These are phyloP conservation scores for Elongisporangium undulatum DNA, from an alignment of 352 stramenopile species.

Conservation along the genomic window DNA sequence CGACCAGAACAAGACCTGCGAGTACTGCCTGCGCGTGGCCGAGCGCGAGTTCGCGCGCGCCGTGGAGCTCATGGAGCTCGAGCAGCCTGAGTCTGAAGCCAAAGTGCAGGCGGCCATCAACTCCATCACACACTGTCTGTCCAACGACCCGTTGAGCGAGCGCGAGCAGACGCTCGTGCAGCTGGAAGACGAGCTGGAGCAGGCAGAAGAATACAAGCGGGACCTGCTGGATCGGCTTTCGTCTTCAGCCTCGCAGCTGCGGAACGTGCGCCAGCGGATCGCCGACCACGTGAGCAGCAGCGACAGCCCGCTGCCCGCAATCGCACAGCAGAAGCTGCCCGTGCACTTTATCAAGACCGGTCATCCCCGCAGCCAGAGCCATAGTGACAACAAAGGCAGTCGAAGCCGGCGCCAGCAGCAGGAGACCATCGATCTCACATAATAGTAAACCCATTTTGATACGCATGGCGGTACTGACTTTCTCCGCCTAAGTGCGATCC, in stretches of 20 bases:
- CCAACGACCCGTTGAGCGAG: conserved; percentile 28
- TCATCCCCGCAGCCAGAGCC: background rate
- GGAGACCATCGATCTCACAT: background rate
- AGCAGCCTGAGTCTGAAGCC: conserved; percentile 44
- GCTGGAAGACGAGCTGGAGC: conserved; percentile 57
- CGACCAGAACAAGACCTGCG: conserved; percentile 24
- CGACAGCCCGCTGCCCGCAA: conserved; percentile 12
- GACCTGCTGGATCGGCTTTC: conserved; percentile 36
- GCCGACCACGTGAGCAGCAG: conserved; percentile 8
- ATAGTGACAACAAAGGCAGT: background rate
- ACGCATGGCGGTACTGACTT: background rate
- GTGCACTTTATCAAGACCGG: conserved; percentile 36
- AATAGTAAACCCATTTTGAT: background rate
- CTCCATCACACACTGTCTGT: conserved; percentile 40
- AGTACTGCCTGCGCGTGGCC: conserved; percentile 54
- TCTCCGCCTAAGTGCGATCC: background rate
- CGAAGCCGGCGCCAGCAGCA: background rate
- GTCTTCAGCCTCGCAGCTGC: conserved; percentile 18
- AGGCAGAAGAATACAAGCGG: conserved; percentile 47
- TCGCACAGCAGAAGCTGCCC: conserved; percentile 15
- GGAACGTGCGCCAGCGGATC: conserved; percentile 32
- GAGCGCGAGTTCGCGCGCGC: conserved; percentile 42
- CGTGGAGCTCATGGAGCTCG: conserved; percentile 42
- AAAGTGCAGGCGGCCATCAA: conserved; percentile 48
- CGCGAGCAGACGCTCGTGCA: conserved; percentile 37